Percentiles rank a stretch among this genome's conserved stretches.
Evolutionary conservation across 768 basidiomycete genomes (phyloP).

Genomic region (Trichaptum fuscoviolaceum): DNA sequence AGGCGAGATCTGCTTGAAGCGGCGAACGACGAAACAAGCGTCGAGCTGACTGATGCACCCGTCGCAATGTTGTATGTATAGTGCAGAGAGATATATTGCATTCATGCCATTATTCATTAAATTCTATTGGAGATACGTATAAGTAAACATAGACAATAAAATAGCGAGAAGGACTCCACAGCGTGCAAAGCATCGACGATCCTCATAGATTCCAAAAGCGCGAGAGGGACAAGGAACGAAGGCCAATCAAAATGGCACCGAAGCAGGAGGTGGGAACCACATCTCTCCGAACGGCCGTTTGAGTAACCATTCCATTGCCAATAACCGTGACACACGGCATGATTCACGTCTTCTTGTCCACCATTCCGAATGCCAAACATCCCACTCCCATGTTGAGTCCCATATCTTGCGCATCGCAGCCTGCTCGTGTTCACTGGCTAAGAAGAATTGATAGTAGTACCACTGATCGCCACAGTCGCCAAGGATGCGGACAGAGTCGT

Average conservation of each 20-base stretch:
- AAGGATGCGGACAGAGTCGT: conserved; percentile 19
- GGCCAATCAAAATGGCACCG: background rate
- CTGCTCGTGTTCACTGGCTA: conserved; percentile 27
- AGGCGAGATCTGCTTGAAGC: too few species aligned
- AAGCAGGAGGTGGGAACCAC: conserved; percentile 2
- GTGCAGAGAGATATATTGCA: too few species aligned
- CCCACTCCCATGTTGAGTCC: conserved; percentile 12
- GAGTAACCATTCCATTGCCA: conserved; percentile 3
- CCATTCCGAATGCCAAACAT: background rate
- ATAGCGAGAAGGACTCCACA: background rate
- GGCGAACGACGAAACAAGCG: too few species aligned
- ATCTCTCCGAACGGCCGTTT: conserved; percentile 3
- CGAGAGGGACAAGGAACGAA: background rate
- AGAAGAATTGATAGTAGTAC: conserved; percentile 50
- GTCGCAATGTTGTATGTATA: too few species aligned
- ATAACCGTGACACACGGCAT: background rate
- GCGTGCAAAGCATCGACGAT: background rate
- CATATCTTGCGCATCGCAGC: conserved; percentile 17
- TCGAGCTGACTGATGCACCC: too few species aligned
- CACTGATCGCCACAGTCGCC: conserved; percentile 38
- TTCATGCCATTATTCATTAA: background rate
- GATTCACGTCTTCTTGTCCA: background rate
- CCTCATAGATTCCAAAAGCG: background rate
- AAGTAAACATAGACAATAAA: background rate
- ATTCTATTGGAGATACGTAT: background rate